A percentile compares a stretch with the other conserved stretches of the same genome.
These are phyloP conservation scores for Porogramme epimiltina DNA, from an alignment of 1,284 basidiomycete species.

Conservation along the genomic window DNA sequence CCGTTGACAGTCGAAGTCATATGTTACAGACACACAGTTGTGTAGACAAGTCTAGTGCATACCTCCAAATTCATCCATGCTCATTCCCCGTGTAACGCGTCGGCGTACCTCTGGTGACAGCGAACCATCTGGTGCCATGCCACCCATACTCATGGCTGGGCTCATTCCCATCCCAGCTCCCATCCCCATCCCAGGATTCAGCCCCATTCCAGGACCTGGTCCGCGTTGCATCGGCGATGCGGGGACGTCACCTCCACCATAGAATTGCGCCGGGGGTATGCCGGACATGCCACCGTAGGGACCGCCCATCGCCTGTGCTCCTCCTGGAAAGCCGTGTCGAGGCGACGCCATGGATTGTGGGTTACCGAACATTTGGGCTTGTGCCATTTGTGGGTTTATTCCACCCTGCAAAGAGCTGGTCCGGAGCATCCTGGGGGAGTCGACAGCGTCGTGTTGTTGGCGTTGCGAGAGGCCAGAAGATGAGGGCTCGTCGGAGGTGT, in stretches of 20 bases:
- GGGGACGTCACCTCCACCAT: slow-evolving; percentile 23
- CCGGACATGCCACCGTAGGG: slow-evolving; percentile 24
- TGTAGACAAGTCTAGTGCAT: slow-evolving; percentile 16
- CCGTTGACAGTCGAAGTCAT: no score
- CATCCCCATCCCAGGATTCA: slow-evolving; percentile 31
- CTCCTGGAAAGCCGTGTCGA: slow-evolving; percentile 31
- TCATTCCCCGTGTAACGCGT: slow-evolving; percentile 27
- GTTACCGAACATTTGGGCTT: slow-evolving; percentile 17
- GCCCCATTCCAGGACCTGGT: slow-evolving; percentile 24
- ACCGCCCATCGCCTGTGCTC: slow-evolving; percentile 28
- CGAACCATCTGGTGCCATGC: slow-evolving; percentile 18
- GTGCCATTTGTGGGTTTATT: slow-evolving; percentile 16
- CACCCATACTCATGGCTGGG: slow-evolving; percentile 28
- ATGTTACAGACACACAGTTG: no score
- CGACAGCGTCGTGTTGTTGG: slow-evolving; percentile 14
- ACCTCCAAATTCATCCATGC: slow-evolving; percentile 27
- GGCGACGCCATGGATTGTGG: slow-evolving; percentile 35
- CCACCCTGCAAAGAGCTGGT: slow-evolving; percentile 15
- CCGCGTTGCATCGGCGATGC: slow-evolving; percentile 33
- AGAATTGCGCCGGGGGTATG: slow-evolving; percentile 31
- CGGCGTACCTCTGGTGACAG: slow-evolving; percentile 26
- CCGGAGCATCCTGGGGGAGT: slow-evolving; percentile 16
- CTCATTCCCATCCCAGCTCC: slow-evolving; percentile 27
- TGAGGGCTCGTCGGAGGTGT: slow-evolving; percentile 31
- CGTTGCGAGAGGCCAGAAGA: slow-evolving; percentile 12